A percentile compares a stretch with the other conserved stretches of the same genome.
Evolutionary conservation across 164 flowering plant genomes (phyloP).

Genomic region (Sedum album): DNA sequence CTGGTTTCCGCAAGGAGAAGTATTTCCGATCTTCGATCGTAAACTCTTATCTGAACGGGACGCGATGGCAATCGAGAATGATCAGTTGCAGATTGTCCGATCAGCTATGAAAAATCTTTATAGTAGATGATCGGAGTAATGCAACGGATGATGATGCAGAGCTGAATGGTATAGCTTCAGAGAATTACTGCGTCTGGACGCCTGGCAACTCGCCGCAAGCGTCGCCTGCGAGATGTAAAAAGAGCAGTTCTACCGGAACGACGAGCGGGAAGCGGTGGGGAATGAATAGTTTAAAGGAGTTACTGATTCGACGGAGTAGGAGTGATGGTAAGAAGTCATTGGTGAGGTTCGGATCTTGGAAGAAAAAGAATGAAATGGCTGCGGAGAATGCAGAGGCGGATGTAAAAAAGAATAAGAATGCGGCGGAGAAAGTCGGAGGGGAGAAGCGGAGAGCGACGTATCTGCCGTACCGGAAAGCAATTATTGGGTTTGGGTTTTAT

Average conservation of each 20-base stretch:
- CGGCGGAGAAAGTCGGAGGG: neutral
- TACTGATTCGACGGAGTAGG: conserved; percentile 22
- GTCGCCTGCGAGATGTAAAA: conserved; percentile 19
- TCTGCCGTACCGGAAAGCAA: conserved; percentile 1
- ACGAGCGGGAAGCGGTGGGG: conserved; percentile 29
- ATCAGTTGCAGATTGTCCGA: neutral
- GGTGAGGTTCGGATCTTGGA: conserved; percentile 14
- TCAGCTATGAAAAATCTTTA: neutral
- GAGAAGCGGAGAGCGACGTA: conserved; percentile 1
- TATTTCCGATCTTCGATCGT: conserved; percentile 3
- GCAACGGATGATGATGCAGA: conserved; percentile 7
- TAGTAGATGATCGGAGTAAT: neutral
- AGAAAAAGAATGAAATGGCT: neutral
- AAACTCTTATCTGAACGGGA: neutral
- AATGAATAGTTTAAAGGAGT: conserved; percentile 15
- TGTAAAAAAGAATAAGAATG: neutral
- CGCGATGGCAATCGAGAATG: neutral
- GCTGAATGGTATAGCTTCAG: conserved; percentile 21
- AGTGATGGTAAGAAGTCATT: conserved; percentile 38
- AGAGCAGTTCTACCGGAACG: conserved; percentile 39
- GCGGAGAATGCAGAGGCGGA: neutral
- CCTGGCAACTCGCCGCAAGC: conserved; percentile 18
- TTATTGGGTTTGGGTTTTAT: neutral
- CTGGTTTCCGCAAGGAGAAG: neutral
- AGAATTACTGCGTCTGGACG: conserved; percentile 46